phyloP scores from a whole-genome alignment of 2,329 filamentous ascomycete genomes.

The Pseudomassariella vexata region DNA sequence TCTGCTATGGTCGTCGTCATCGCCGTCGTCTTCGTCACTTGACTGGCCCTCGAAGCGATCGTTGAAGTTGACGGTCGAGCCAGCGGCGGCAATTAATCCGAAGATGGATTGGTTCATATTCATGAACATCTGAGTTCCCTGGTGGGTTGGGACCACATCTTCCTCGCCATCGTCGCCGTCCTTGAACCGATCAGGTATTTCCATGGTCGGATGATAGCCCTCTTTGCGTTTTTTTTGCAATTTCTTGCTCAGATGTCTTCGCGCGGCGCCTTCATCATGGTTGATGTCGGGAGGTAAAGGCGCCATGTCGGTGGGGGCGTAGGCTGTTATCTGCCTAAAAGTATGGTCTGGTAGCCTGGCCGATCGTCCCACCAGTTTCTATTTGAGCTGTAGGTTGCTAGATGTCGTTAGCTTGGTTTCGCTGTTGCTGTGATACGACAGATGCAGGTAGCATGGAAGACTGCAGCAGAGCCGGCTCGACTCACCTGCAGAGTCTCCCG shows the following conservation, averaged over 20 bases:
- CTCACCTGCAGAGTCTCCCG: background rate
- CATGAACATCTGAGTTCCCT: constrained; percentile 46
- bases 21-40: constrained; percentile 74
- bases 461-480: constrained; percentile 2
- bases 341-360: too few relatives aligned
- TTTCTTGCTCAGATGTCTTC: constrained; percentile 33
- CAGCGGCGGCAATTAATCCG: constrained; percentile 83
- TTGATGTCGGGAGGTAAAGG: constrained; percentile 9
- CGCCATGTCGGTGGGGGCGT: constrained; percentile 15
- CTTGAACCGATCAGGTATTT: constrained; percentile 49
- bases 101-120: constrained; percentile 95
- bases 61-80: constrained; percentile 76
- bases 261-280: constrained; percentile 28
- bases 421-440: constrained; percentile 3
- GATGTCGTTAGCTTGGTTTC: background rate
- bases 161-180: constrained; percentile 42
- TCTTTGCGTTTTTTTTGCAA: constrained; percentile 39
- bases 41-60: constrained; percentile 73
- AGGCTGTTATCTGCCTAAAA: constrained; percentile 6
- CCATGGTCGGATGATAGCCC: constrained; percentile 33
- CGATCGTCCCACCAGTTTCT: too few relatives aligned
- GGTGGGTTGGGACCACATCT: constrained; percentile 36
- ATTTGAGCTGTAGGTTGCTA: too few relatives aligned
- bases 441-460: constrained; percentile 4
- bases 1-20: constrained; percentile 25